phyloP scores from a whole-genome alignment of 2,329 filamentous ascomycete genomes.

The Trichoderma arundinaceum region DNA sequence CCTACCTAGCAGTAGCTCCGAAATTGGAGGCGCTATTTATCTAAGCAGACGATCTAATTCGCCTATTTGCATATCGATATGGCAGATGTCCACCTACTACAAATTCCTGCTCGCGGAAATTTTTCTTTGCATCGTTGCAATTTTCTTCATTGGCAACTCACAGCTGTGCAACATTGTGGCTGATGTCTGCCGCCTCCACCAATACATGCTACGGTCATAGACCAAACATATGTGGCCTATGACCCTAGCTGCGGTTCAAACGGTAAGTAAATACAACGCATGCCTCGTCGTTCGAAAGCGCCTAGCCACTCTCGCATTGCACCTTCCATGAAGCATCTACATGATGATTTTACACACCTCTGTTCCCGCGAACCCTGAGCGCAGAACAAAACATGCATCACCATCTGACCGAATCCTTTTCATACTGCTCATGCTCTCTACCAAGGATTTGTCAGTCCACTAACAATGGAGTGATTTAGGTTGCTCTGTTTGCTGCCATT shows the following conservation, averaged over 20 bases:
- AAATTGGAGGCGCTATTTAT: conserved; percentile 7
- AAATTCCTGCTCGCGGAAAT: conserved; percentile 26
- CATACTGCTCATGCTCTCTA: conserved; percentile 33
- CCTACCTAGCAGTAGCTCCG: neutral
- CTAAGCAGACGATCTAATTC: neutral
- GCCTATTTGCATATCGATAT: conserved; percentile 29
- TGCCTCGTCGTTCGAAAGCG: conserved; percentile 21
- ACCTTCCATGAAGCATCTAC: conserved; percentile 21
- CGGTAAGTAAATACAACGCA: conserved; percentile 9
- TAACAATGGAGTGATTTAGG: conserved; percentile 11
- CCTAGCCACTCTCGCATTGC: conserved; percentile 9
- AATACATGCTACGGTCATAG: neutral
- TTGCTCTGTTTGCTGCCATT: neutral
- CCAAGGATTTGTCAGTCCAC: conserved; percentile 3
- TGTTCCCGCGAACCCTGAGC: conserved; percentile 68
- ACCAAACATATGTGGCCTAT: neutral
- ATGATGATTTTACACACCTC: conserved; percentile 64
- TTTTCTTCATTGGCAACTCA: conserved; percentile 7
- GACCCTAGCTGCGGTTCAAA: conserved; percentile 6
- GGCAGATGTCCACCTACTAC: conserved; percentile 15
- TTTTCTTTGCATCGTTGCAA: conserved; percentile 3
- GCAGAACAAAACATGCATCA: conserved; percentile 74
- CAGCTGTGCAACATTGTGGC: conserved; percentile 11
- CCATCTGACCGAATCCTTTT: conserved; percentile 63
- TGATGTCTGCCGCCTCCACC: neutral